Conservation (phyloP, 108 stramenopile species). For the Nitzschia palea region DNA sequence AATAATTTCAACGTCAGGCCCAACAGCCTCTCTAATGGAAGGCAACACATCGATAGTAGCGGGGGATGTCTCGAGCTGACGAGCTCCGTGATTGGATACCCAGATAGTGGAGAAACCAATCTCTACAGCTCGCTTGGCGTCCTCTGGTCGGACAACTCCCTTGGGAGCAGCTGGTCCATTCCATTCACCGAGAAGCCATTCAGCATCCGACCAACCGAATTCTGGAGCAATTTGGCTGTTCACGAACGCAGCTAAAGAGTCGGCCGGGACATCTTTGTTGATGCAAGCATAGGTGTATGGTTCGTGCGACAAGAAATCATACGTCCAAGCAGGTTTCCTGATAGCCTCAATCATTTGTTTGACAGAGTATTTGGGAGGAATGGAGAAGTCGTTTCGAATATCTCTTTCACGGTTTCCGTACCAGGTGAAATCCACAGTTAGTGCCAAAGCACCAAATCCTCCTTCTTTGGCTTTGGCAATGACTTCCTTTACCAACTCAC, state of each 20-base stretch:
- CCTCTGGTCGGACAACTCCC: conserved; percentile 95
- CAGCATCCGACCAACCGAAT: conserved; percentile 95
- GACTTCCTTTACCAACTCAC: conserved; percentile 92
- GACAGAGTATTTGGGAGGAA: conserved; percentile 89
- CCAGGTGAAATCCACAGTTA: conserved; percentile 97
- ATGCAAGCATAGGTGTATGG: conserved; percentile 91
- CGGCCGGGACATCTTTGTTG: conserved; percentile 88
- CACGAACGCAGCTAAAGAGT: conserved; percentile 93
- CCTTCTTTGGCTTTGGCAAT: conserved; percentile 92
- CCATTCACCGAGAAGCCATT: conserved; percentile 95
- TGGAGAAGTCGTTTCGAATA: conserved; percentile 95
- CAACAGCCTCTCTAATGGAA: conserved; percentile 91
- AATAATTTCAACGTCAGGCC: conserved; percentile 92
- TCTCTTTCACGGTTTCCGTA: conserved; percentile 96
- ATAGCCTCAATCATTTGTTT: conserved; percentile 85
- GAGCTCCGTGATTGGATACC: conserved; percentile 97
- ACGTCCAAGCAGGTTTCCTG: conserved; percentile 88
- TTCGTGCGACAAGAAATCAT: conserved; percentile 86
- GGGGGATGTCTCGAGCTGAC: conserved; percentile 94
- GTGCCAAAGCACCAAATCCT: conserved; percentile 91
- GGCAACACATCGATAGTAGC: conserved; percentile 96
- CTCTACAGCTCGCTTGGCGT: conserved; percentile 87
- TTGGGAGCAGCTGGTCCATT: conserved; percentile 91
- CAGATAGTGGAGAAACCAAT: conserved; percentile 96
- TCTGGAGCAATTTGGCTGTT: conserved; percentile 93